phyloP scores from a whole-genome alignment of 2,329 filamentous ascomycete genomes.

The Cladosporium cucumerinum region DNA sequence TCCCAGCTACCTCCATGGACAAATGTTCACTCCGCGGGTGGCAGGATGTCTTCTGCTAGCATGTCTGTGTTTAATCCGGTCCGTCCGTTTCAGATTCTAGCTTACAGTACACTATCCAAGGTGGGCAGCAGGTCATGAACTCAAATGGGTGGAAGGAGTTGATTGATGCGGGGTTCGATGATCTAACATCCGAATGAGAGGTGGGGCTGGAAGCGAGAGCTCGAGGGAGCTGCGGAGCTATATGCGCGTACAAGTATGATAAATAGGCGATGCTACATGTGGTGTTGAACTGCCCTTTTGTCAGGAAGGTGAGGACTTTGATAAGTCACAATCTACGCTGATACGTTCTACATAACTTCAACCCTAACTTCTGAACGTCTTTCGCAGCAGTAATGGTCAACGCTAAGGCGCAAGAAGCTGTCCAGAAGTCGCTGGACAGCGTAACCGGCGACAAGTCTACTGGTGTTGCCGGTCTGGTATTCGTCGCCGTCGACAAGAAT shows the following conservation, averaged over 20 bases:
- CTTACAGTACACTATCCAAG: not conserved
- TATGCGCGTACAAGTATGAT: not conserved
- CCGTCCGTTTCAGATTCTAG: not conserved
- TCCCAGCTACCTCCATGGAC: not conserved
- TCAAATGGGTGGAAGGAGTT: not conserved
- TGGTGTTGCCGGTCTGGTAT: constrained; percentile 44
- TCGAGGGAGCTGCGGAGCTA: not conserved
- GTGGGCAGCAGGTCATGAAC: not conserved
- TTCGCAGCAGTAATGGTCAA: constrained; percentile 26
- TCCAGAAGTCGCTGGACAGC: constrained; percentile 38
- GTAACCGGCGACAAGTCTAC: constrained; percentile 29
- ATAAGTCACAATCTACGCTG: not conserved
- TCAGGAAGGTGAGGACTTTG: not conserved
- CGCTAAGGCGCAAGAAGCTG: constrained; percentile 31
- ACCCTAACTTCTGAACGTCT: not conserved
- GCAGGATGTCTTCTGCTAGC: not conserved
- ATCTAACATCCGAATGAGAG: constrained; percentile 1
- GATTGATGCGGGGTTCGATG: not conserved
- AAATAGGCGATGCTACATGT: not conserved
- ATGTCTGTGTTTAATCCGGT: not conserved
- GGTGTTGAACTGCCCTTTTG: not conserved
- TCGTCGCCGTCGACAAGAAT: constrained; percentile 44
- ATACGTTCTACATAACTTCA: not conserved
- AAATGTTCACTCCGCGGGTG: no score
- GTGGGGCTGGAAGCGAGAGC: constrained; percentile 1